A percentile compares a stretch with the other conserved stretches of the same genome.
These are phyloP conservation scores for Ogataea naganishii DNA, from an alignment of 805 yeast genomes.

Conservation along the genomic window DNA sequence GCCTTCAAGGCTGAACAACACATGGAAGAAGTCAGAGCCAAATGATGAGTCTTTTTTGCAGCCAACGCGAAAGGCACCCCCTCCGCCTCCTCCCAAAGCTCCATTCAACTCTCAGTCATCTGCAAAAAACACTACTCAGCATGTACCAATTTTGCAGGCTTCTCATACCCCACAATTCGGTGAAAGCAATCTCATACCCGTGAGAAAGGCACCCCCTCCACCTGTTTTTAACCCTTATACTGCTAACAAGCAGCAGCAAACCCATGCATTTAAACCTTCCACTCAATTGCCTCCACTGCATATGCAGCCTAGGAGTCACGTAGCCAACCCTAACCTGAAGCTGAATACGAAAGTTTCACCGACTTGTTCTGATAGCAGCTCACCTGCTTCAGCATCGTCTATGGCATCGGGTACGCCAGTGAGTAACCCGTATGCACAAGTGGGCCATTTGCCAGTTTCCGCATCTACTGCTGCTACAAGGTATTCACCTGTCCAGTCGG, in stretches of 20 bases:
- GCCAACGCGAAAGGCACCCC: constrained; percentile 25
- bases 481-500: no score
- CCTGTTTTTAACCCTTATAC: no score
- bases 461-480: constrained; percentile 3
- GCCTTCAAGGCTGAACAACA: constrained; percentile 2
- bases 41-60: constrained; percentile 18
- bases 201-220: constrained; percentile 32
- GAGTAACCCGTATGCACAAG: constrained; percentile 3
- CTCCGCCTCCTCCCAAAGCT: constrained; percentile 25
- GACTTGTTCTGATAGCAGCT: constrained; percentile 1
- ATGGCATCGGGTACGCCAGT: constrained; percentile 3
- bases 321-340: not conserved
- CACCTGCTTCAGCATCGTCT: constrained; percentile 4
- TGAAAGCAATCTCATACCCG: constrained; percentile 24
- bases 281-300: constrained; percentile 15
- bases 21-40: constrained; percentile 3
- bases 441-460: no score
- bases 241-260: no score
- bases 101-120: constrained; percentile 3
- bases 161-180: constrained; percentile 7
- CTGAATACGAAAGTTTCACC: constrained; percentile 3
- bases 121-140: constrained; percentile 1
- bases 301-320: not conserved
- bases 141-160: constrained; percentile 1
- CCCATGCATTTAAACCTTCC: constrained; percentile 10